A percentile compares a stretch with the other conserved stretches of the same genome.
Evolutionary conservation across 495 filamentous ascomycete genomes (phyloP).

Genomic region (Immersiella caudata): DNA sequence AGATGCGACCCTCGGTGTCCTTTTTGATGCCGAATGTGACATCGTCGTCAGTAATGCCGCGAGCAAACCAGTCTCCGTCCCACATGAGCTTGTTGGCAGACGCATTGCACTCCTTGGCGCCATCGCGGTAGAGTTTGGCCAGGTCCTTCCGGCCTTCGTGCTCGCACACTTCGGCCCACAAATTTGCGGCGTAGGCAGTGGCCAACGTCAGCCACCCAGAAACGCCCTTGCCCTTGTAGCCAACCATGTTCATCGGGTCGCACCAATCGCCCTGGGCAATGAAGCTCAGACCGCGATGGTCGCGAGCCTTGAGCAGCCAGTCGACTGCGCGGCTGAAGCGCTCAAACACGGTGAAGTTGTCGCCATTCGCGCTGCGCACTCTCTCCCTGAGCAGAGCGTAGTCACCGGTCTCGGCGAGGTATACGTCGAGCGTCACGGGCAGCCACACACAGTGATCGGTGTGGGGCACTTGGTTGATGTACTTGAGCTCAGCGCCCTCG

Average conservation of each 20-base stretch:
- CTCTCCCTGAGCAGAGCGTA: constrained; percentile 52
- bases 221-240: constrained; percentile 58
- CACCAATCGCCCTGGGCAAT: constrained; percentile 63
- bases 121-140: constrained; percentile 46
- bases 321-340: constrained; percentile 58
- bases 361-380: constrained; percentile 45
- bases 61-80: constrained; percentile 59
- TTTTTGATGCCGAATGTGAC: constrained; percentile 54
- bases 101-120: constrained; percentile 51
- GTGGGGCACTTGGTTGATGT: constrained; percentile 62
- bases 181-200: constrained; percentile 51
- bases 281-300: constrained; percentile 57
- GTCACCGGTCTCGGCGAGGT: constrained; percentile 57
- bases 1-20: constrained; percentile 57
- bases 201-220: constrained; percentile 61
- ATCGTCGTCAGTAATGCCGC: constrained; percentile 59
- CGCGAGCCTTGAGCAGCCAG: constrained; percentile 52
- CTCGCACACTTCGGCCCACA: constrained; percentile 56
- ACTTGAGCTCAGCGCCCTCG: constrained; percentile 59
- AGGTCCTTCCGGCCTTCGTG: constrained; percentile 45
- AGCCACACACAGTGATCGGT: constrained; percentile 63
- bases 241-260: constrained; percentile 64
- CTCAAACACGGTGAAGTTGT: constrained; percentile 54
- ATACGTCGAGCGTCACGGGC: constrained; percentile 55
- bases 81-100: constrained; percentile 57